phyloP scores from a whole-genome alignment of 805 yeast genomes.

The Teunomyces tritomae region DNA sequence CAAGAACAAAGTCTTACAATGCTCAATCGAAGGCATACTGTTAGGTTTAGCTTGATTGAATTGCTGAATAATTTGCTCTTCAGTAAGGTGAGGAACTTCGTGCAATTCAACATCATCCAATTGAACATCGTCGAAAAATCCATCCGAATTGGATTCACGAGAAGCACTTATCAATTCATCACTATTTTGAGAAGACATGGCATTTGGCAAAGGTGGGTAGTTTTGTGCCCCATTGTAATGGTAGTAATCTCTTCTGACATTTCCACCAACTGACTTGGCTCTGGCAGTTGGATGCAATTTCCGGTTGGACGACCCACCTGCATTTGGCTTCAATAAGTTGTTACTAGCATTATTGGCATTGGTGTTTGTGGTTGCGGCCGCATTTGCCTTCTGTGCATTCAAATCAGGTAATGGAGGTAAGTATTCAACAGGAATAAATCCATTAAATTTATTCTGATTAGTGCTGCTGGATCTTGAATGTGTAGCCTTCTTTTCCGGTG shows the following conservation, averaged over 20 bases:
- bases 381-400: conserved; percentile 19
- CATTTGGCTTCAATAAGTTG: conserved; percentile 7
- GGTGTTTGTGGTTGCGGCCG: neutral
- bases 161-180: conserved; percentile 33
- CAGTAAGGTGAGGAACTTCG: conserved; percentile 36
- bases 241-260: conserved; percentile 63
- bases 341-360: neutral
- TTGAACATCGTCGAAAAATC: conserved; percentile 57
- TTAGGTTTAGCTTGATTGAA: conserved; percentile 61
- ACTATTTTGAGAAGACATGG: conserved; percentile 42
- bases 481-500: conserved; percentile 5
- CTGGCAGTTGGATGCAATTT: conserved; percentile 78
- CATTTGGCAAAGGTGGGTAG: conserved; percentile 45
- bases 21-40: conserved; percentile 91
- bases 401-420: conserved; percentile 46
- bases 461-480: conserved; percentile 5
- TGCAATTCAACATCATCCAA: conserved; percentile 35
- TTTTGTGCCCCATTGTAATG: conserved; percentile 21
- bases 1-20: conserved; percentile 83
- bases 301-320: conserved; percentile 14
- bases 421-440: conserved; percentile 42
- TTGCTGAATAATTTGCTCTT: conserved; percentile 41
- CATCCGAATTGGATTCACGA: conserved; percentile 33
- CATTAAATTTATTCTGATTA: conserved; percentile 27
- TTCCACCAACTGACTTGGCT: conserved; percentile 81